phyloP scores from a whole-genome alignment of 164 flowering plant species.

The Sextonia rubra region DNA sequence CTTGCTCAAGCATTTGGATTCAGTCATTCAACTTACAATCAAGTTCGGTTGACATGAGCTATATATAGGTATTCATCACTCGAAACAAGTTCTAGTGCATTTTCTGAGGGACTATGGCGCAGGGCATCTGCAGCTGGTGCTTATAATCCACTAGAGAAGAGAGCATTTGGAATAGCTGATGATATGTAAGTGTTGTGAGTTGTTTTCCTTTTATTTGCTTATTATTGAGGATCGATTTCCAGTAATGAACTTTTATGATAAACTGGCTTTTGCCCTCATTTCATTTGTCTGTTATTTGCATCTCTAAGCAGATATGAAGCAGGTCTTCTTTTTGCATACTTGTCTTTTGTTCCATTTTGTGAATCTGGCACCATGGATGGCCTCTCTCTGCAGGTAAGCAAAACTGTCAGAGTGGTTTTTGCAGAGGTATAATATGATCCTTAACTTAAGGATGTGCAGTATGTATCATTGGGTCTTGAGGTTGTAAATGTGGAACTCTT shows the following conservation, averaged over 20 bases:
- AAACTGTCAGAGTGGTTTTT: background rate
- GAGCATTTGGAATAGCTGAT: constrained; percentile 90
- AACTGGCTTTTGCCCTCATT: background rate
- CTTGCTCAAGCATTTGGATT: background rate
- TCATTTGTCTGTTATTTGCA: background rate
- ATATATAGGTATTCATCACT: constrained; percentile 48
- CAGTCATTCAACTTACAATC: background rate
- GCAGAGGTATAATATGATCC: background rate
- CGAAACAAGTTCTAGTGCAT: constrained; percentile 42
- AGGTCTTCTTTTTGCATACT: constrained; percentile 82
- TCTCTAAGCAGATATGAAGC: constrained; percentile 71
- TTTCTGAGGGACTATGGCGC: constrained; percentile 84
- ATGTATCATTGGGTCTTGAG: background rate
- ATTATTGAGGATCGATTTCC: background rate
- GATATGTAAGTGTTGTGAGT: constrained; percentile 54
- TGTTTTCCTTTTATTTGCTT: constrained; percentile 1
- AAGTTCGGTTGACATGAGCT: background rate
- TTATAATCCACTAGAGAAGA: constrained; percentile 59
- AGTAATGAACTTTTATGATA: background rate
- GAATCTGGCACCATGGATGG: constrained; percentile 85
- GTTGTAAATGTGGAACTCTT: background rate
- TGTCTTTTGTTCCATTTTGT: constrained; percentile 92
- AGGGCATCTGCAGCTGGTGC: constrained; percentile 80
- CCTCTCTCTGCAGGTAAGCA: constrained; percentile 75
- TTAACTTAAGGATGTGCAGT: background rate